These are phyloP conservation scores for Furculomyces boomerangus DNA, from an alignment of 371 early-diverging fungal species.

Conservation along the genomic window DNA sequence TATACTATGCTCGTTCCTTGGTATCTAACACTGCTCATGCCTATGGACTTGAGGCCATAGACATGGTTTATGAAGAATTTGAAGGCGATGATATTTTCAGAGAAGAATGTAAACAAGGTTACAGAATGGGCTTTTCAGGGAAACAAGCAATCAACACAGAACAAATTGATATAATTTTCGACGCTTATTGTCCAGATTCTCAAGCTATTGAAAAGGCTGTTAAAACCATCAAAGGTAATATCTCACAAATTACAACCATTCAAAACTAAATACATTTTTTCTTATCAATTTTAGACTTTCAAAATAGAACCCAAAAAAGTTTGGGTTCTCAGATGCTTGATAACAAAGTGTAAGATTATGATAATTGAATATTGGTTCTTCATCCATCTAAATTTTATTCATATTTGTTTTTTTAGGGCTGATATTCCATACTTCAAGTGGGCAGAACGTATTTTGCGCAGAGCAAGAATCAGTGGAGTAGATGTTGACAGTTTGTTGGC, in stretches of 20 bases:
- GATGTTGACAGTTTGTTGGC: too few relatives aligned
- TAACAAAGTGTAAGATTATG: slow-evolving; percentile 42
- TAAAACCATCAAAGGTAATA: slow-evolving; percentile 19
- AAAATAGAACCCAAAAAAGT: not conserved
- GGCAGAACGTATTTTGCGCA: slow-evolving; percentile 25
- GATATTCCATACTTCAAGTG: slow-evolving; percentile 41
- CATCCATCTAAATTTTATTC: not conserved
- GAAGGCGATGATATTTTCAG: slow-evolving; percentile 37
- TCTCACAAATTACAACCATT: not conserved
- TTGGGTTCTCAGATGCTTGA: slow-evolving; percentile 36
- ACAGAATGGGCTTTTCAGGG: slow-evolving; percentile 81
- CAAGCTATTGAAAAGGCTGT: slow-evolving; percentile 20
- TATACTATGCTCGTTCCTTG: slow-evolving; percentile 58
- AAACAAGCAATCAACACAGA: slow-evolving; percentile 89
- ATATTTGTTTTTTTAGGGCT: slow-evolving; percentile 8
- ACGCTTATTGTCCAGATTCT: slow-evolving; percentile 48
- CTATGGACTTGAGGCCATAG: slow-evolving; percentile 72
- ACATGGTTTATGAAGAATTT: slow-evolving; percentile 79
- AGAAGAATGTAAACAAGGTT: slow-evolving; percentile 72
- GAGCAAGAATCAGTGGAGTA: too few relatives aligned
- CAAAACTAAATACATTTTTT: not conserved
- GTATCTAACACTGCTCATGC: slow-evolving; percentile 70
- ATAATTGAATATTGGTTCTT: not conserved
- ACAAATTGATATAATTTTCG: slow-evolving; percentile 69
- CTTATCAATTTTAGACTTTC: too few relatives aligned